These are phyloP conservation scores for Linnemannia schmuckeri DNA, from an alignment of 192 early-diverging fungal genomes.

Conservation along the genomic window DNA sequence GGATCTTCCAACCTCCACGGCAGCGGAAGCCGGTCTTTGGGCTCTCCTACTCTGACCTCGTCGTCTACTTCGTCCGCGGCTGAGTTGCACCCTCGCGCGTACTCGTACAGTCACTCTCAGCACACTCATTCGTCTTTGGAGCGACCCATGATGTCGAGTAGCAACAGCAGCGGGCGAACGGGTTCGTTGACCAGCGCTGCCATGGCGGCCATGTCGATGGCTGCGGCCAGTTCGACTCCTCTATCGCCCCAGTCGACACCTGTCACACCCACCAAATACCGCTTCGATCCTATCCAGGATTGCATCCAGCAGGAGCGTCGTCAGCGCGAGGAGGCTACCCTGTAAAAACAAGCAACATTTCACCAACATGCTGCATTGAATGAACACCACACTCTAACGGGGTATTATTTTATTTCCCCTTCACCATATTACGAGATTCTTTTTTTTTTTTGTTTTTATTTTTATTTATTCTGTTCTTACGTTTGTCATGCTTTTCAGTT, in stretches of 20 bases:
- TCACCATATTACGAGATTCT: neutral
- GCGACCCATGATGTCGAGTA: conserved; percentile 4
- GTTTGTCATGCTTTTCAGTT: neutral
- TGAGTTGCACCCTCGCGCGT: conserved; percentile 25
- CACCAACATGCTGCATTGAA: neutral
- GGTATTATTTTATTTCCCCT: neutral
- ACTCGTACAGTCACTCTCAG: conserved; percentile 37
- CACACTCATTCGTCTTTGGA: conserved; percentile 9
- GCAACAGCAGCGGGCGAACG: neutral
- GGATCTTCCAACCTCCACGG: neutral
- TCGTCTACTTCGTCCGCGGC: conserved; percentile 10
- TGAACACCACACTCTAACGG: neutral
- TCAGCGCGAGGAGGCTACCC: conserved; percentile 40
- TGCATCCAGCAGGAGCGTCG: conserved; percentile 42
- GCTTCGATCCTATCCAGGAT: conserved; percentile 47
- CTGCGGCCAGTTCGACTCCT: conserved; percentile 13
- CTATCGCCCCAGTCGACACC: conserved; percentile 44
- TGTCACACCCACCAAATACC: conserved; percentile 39
- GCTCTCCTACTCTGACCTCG: conserved; percentile 23
- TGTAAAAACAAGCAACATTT: neutral
- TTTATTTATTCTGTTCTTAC: neutral
- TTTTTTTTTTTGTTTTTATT: neutral
- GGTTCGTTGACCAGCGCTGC: neutral
- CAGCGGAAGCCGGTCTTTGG: conserved; percentile 11
- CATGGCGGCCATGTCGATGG: conserved; percentile 1